These are phyloP conservation scores for Curvularia verruculosa DNA, from an alignment of 2,329 filamentous ascomycete species.

Conservation along the genomic window DNA sequence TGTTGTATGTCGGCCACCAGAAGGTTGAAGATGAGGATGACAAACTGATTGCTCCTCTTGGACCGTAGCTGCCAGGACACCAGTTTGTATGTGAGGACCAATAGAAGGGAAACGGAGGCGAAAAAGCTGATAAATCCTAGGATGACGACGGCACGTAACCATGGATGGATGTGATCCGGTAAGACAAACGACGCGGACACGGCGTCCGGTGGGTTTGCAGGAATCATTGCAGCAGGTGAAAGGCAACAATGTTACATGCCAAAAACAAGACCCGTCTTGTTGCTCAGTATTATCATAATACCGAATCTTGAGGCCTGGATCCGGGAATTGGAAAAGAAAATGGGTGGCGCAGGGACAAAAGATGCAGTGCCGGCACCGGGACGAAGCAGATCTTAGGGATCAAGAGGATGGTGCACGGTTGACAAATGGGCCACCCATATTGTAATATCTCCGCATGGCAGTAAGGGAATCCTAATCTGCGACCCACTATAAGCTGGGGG, in stretches of 20 bases:
- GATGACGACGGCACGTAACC: conserved; percentile 55
- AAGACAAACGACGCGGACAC: conserved; percentile 43
- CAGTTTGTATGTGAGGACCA: conserved; percentile 56
- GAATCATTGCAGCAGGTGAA: conserved; percentile 27
- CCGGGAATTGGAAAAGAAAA: conserved; percentile 5
- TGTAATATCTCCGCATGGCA: conserved; percentile 16
- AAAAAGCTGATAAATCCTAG: conserved; percentile 57
- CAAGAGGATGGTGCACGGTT: conserved; percentile 34
- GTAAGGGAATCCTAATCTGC: conserved; percentile 18
- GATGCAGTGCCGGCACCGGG: conserved; percentile 7
- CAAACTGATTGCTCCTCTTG: conserved; percentile 65
- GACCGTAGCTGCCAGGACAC: conserved; percentile 47
- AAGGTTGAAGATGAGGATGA: conserved; percentile 72
- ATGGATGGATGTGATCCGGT: conserved; percentile 44
- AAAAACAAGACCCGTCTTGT: conserved; percentile 16
- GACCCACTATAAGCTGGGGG: conserved; percentile 22
- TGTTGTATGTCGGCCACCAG: conserved; percentile 72
- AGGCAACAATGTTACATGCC: conserved; percentile 19
- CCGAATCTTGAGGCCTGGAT: conserved; percentile 17
- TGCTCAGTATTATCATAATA: conserved; percentile 23
- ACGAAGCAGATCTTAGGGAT: conserved; percentile 13
- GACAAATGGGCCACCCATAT: conserved; percentile 12
- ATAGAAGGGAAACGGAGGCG: conserved; percentile 52
- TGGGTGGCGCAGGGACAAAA: conserved; percentile 8
- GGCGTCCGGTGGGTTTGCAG: conserved; percentile 27